These are phyloP conservation scores for Brassica nigra DNA, from an alignment of 345 rosid species.

Conservation along the genomic window DNA sequence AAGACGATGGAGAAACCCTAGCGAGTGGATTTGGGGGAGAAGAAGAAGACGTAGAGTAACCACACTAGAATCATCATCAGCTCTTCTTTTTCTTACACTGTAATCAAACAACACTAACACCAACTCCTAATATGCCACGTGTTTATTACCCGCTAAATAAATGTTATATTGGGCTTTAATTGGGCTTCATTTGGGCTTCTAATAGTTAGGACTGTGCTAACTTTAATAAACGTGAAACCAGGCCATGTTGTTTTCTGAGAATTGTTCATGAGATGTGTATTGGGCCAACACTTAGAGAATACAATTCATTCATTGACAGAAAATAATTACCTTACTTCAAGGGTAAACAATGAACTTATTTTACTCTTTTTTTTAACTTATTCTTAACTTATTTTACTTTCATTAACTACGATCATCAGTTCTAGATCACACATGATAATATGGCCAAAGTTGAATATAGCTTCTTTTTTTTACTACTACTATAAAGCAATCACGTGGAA, in stretches of 20 bases:
- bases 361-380: too few species aligned
- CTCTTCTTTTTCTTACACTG: constrained; percentile 3
- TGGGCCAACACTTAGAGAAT: neutral
- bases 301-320: neutral
- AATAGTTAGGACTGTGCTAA: neutral
- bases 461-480: neutral
- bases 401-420: neutral
- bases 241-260: neutral
- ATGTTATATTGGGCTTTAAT: neutral
- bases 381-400: too few species aligned
- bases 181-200: neutral
- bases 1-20: constrained; percentile 44
- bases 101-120: constrained; percentile 1
- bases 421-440: neutral
- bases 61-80: constrained; percentile 12
- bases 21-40: constrained; percentile 24
- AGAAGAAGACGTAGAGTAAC: constrained; percentile 22
- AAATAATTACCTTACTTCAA: too few species aligned
- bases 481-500: neutral
- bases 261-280: too few species aligned
- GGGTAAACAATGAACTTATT: neutral
- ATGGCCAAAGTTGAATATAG: neutral
- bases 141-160: neutral
- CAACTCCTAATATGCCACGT: constrained; percentile 25
- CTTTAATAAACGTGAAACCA: neutral